Evolutionary conservation across 2,329 filamentous ascomycete genomes (phyloP).

Genomic region (Monilinia polystroma): DNA sequence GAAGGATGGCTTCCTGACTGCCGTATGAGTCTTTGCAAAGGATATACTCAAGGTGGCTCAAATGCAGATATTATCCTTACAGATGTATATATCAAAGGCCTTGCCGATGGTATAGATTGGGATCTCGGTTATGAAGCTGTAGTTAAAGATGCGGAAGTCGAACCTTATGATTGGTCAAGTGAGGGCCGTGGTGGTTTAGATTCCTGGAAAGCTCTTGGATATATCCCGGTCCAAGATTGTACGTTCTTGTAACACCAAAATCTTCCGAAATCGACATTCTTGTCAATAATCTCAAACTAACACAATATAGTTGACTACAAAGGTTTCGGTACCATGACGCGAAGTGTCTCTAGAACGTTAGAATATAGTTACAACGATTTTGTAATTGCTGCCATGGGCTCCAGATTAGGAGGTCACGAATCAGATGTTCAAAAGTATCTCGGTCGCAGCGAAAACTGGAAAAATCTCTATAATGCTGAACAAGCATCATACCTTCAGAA

Average conservation of each 20-base stretch:
- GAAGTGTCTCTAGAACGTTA: conserved; percentile 68
- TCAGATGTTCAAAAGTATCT: conserved; percentile 45
- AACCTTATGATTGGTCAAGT: conserved; percentile 65
- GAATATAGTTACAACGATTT: conserved; percentile 79
- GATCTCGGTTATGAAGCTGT: conserved; percentile 67
- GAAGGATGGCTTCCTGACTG: conserved; percentile 48
- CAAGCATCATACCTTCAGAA: conserved; percentile 53
- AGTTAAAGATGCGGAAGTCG: conserved; percentile 54
- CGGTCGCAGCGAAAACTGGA: conserved; percentile 50
- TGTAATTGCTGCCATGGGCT: conserved; percentile 61
- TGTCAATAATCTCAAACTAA: not conserved
- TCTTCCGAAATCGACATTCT: not conserved
- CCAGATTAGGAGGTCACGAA: conserved; percentile 53
- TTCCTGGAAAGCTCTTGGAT: conserved; percentile 69
- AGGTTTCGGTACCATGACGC: conserved; percentile 66
- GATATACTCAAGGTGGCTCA: conserved; percentile 72
- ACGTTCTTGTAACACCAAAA: not conserved
- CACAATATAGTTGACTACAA: conserved; percentile 50
- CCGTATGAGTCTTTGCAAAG: conserved; percentile 69
- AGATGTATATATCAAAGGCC: conserved; percentile 67
- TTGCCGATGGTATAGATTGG: conserved; percentile 66
- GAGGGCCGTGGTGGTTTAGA: conserved; percentile 69
- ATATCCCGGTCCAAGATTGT: conserved; percentile 67
- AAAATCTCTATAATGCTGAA: conserved; percentile 57
- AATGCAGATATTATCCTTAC: conserved; percentile 70